A percentile compares a stretch with the other conserved stretches of the same genome.
Evolutionary conservation across 805 yeast species (phyloP).

Genomic region (Candida argentea): DNA sequence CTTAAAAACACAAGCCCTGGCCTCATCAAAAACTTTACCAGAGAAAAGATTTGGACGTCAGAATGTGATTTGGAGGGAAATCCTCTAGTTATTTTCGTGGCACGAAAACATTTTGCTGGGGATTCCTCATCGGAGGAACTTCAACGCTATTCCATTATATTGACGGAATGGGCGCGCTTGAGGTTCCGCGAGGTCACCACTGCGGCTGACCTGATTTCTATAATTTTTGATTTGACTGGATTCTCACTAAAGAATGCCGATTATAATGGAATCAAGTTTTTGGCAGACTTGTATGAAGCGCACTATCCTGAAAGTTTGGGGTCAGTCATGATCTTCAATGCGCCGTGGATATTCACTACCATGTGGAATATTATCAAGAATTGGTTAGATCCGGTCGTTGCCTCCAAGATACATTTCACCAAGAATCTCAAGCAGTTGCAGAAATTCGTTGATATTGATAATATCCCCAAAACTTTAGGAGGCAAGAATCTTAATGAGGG

Average conservation of each 20-base stretch:
- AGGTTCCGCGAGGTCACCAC: constrained; percentile 47
- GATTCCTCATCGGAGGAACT: constrained; percentile 54
- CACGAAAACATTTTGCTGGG: constrained; percentile 52
- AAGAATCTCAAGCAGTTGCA: constrained; percentile 57
- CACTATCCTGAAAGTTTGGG: constrained; percentile 95
- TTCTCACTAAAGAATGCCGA: constrained; percentile 91
- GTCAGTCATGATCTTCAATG: constrained; percentile 73
- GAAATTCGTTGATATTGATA: constrained; percentile 46
- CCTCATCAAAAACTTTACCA: constrained; percentile 44
- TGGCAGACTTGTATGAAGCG: constrained; percentile 84
- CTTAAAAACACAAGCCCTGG: constrained; percentile 32
- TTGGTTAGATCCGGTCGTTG: constrained; percentile 96
- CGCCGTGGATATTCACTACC: constrained; percentile 95
- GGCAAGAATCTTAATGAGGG: constrained; percentile 56
- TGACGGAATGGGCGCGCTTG: constrained; percentile 74
- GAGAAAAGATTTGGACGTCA: constrained; percentile 62
- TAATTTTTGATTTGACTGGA: constrained; percentile 78
- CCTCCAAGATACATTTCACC: constrained; percentile 81
- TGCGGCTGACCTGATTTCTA: constrained; percentile 70
- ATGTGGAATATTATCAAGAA: constrained; percentile 88
- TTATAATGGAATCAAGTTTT: constrained; percentile 79
- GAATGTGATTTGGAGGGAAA: constrained; percentile 68
- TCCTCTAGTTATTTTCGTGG: constrained; percentile 76
- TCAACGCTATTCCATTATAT: constrained; percentile 61
- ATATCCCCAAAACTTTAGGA: constrained; percentile 65